Conservation (phyloP, 495 filamentous ascomycete species). For the Daldinia loculata region DNA sequence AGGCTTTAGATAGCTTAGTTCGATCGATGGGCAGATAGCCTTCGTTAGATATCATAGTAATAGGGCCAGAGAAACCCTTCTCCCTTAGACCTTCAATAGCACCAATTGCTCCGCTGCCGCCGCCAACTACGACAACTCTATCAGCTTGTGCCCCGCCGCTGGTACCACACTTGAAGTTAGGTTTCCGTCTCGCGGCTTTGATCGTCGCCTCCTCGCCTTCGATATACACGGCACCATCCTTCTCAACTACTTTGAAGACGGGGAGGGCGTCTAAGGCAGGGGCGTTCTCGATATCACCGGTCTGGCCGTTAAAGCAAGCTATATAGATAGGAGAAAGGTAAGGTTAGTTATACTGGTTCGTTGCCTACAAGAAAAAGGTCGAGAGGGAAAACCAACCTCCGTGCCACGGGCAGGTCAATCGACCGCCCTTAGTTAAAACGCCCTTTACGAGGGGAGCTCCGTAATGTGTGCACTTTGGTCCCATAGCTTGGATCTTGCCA, state of each 20-base stretch:
- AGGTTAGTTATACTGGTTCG: constrained; percentile 12
- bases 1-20: constrained; percentile 93
- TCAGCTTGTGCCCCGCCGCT: constrained; percentile 64
- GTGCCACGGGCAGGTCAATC: constrained; percentile 94
- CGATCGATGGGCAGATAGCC: constrained; percentile 88
- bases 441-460: constrained; percentile 86
- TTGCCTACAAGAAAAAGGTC: background rate
- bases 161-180: constrained; percentile 73
- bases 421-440: constrained; percentile 80
- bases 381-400: constrained; percentile 66
- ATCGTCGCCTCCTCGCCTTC: constrained; percentile 81
- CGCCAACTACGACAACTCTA: constrained; percentile 86
- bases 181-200: constrained; percentile 74
- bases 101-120: constrained; percentile 84
- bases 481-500: constrained; percentile 76
- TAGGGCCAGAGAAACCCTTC: constrained; percentile 78
- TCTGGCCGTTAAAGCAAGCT: constrained; percentile 90
- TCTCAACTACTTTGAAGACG: constrained; percentile 81
- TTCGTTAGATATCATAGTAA: constrained; percentile 87
- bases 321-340: constrained; percentile 22
- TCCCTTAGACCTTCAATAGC: constrained; percentile 82
- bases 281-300: constrained; percentile 95
- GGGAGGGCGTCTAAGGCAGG: constrained; percentile 84
- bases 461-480: constrained; percentile 93
- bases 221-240: constrained; percentile 84